phyloP scores from a whole-genome alignment of 169 alveolate species.

The Cryptosporidium andersoni region DNA sequence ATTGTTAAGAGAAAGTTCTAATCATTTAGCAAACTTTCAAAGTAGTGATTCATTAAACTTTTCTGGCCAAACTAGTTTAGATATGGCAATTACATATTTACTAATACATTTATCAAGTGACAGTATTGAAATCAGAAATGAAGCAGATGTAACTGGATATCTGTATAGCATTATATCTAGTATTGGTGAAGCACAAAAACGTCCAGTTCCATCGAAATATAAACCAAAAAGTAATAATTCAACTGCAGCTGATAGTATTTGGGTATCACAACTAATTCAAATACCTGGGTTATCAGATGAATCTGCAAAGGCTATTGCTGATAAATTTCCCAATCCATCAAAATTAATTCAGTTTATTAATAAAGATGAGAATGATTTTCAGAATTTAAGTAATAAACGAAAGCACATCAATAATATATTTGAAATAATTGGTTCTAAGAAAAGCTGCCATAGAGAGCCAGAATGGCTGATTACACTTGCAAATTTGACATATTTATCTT shows the following conservation, averaged over 20 bases:
- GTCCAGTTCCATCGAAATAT: slow-evolving; percentile 49
- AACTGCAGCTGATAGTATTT: slow-evolving; percentile 17
- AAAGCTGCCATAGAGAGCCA: slow-evolving; percentile 3
- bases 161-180: slow-evolving; percentile 20
- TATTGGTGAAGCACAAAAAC: slow-evolving; percentile 18
- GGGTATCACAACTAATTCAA: slow-evolving; percentile 62
- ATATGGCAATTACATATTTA: slow-evolving; percentile 28
- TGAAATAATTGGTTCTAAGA: not conserved
- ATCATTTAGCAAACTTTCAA: not conserved
- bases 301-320: slow-evolving; percentile 54
- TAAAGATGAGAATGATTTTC: not conserved
- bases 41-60: not conserved
- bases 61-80: slow-evolving; percentile 28
- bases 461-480: slow-evolving; percentile 17
- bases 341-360: slow-evolving; percentile 24
- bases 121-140: slow-evolving; percentile 60
- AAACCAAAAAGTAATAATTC: slow-evolving; percentile 40
- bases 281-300: slow-evolving; percentile 69
- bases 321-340: slow-evolving; percentile 1
- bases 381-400: not conserved
- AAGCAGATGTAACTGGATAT: slow-evolving; percentile 52
- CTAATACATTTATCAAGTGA: slow-evolving; percentile 34
- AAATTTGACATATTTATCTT: slow-evolving; percentile 41
- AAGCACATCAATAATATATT: not conserved
- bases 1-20: not conserved